Evolutionary conservation across 768 basidiomycete species (phyloP), one percentile per base, ranked within the genome.

Genomic region (Ephemerocybe angulata): DNA sequence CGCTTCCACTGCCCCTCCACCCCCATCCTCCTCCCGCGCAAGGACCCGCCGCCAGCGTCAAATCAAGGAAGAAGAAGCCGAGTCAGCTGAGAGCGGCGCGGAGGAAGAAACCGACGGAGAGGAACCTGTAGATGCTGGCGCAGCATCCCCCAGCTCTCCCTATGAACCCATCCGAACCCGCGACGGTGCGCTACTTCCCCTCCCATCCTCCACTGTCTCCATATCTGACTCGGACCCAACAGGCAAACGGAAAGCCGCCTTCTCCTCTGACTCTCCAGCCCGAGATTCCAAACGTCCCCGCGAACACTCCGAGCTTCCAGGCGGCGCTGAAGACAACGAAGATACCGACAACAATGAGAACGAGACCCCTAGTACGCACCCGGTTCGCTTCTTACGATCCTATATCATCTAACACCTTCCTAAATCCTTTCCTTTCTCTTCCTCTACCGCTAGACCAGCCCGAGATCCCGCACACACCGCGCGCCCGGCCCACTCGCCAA

Each of bases 161-260:
- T 62, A 57, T 24, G 67, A 68, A 30, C 53, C 53, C 38, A 53
- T 61, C 3, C 67, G 67, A 33, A 67, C 70, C 11, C 63, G 65
- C 57, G 70, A 73, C 38, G 70, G 70, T 72, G 47, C 11, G 57
- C 59, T 43, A 15, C 12, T 25, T 21, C 60, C 3, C 25, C 13
- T 27, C 50, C 41, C 1, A 22, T 12, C 40, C 11, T 33, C 13
- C n/a, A 17, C 12, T 55, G 30, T 48, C 31, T n/a, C 30, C 51
- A 38, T 48, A 29, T 19, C 38, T 43, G 1, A 43, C 4, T 44
- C 13, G 25, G n/a, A n/a, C n/a, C 35, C 51, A 7, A 7, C 63
- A 85, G 86, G 76, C 29, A 89, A 89, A 71, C 83, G 87, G 25
- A 87, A 87, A 62, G 80, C 79, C 2, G 82, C 82, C 3, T 75